Percentiles rank a stretch among this genome's conserved stretches.
These are phyloP conservation scores for Lyophyllum atratum DNA, from an alignment of 768 basidiomycete genomes.

Conservation along the genomic window DNA sequence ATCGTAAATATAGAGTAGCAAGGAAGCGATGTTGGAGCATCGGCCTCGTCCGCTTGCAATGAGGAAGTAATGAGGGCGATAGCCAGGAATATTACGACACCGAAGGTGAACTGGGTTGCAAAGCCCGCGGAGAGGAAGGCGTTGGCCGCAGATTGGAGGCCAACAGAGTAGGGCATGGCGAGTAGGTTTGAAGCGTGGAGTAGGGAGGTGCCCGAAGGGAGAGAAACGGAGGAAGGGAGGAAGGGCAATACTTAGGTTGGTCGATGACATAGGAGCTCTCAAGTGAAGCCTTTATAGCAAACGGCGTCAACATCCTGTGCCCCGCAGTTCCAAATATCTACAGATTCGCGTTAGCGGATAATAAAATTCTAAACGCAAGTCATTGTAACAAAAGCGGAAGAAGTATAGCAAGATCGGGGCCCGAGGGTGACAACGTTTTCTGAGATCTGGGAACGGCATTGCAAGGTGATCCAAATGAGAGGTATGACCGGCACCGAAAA, in stretches of 20 bases:
- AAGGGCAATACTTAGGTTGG: slow-evolving; percentile 15
- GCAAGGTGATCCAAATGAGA: slow-evolving; percentile 15
- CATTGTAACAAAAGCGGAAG: slow-evolving; percentile 18
- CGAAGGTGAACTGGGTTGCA: slow-evolving; percentile 47
- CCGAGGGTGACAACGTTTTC: slow-evolving; percentile 14
- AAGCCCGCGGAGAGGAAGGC: slow-evolving; percentile 55
- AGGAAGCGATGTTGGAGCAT: slow-evolving; percentile 59
- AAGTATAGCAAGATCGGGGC: slow-evolving; percentile 16
- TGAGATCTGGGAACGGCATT: slow-evolving; percentile 13
- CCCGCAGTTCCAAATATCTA: slow-evolving; percentile 29
- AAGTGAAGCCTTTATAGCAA: slow-evolving; percentile 30
- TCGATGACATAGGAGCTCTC: slow-evolving; percentile 27
- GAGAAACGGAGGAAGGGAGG: slow-evolving; percentile 21
- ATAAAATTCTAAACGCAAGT: slow-evolving; percentile 13
- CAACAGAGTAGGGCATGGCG: slow-evolving; percentile 52
- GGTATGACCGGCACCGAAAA: slow-evolving; percentile 22
- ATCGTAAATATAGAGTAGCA: slow-evolving; percentile 60
- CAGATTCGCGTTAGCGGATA: slow-evolving; percentile 18
- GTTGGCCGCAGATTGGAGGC: slow-evolving; percentile 47
- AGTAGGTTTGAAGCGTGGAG: slow-evolving; percentile 29
- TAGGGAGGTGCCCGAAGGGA: slow-evolving; percentile 30
- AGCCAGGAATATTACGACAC: slow-evolving; percentile 46
- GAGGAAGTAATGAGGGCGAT: slow-evolving; percentile 47
- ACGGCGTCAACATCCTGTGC: slow-evolving; percentile 31
- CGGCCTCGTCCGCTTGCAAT: slow-evolving; percentile 48